Evolutionary conservation across 2,329 filamentous ascomycete genomes (phyloP).

Genomic region (Fonsecaea monophora): DNA sequence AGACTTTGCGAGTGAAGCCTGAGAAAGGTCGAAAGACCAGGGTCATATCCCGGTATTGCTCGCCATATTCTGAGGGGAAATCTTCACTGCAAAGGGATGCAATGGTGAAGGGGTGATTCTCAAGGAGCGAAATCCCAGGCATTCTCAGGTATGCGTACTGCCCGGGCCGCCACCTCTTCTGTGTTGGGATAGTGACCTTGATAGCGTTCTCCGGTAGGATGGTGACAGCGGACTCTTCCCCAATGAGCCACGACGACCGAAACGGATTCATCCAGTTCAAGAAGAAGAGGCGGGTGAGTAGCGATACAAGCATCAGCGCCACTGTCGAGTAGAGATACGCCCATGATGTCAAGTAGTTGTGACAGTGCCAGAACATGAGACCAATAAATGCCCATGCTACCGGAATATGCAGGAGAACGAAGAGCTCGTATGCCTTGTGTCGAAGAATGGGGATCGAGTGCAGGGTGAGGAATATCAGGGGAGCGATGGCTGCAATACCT

Average conservation of each 20-base stretch:
- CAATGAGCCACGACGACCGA: constrained; percentile 80
- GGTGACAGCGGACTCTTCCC: constrained; percentile 88
- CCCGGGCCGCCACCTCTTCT: constrained; percentile 89
- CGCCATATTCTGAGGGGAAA: constrained; percentile 89
- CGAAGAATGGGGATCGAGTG: constrained; percentile 83
- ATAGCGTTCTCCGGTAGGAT: constrained; percentile 92
- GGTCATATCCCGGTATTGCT: constrained; percentile 85
- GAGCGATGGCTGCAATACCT: constrained; percentile 78
- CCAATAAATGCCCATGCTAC: constrained; percentile 80
- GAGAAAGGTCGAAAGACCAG: constrained; percentile 90
- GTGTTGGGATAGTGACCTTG: constrained; percentile 92
- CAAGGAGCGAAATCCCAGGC: constrained; percentile 86
- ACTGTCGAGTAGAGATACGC: constrained; percentile 82
- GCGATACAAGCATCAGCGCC: constrained; percentile 78
- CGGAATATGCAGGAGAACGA: constrained; percentile 81
- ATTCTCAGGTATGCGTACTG: constrained; percentile 95
- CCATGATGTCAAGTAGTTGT: constrained; percentile 91
- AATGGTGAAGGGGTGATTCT: constrained; percentile 96
- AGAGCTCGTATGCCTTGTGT: constrained; percentile 81
- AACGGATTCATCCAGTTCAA: constrained; percentile 88
- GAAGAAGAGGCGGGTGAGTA: constrained; percentile 77
- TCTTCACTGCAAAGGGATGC: constrained; percentile 91
- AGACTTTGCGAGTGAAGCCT: constrained; percentile 84
- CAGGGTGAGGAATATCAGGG: constrained; percentile 80
- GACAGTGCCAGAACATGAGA: constrained; percentile 93